A percentile compares a stretch with the other conserved stretches of the same genome.
Evolutionary conservation across 495 filamentous ascomycete genomes (phyloP).

Genomic region (Trichocladium antarcticum): DNA sequence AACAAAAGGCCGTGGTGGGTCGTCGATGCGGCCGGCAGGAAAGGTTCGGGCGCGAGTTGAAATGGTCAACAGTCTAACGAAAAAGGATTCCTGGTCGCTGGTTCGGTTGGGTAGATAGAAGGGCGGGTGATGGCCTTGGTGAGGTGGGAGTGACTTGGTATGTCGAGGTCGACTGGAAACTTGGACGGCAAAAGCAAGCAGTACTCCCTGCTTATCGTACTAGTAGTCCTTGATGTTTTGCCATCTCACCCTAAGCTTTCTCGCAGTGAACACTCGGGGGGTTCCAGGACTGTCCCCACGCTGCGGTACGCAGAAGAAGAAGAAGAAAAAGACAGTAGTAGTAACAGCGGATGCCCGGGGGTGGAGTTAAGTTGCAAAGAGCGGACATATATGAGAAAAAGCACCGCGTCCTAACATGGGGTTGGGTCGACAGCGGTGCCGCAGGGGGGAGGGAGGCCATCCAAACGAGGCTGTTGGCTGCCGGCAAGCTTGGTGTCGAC

Average conservation of each 20-base stretch:
- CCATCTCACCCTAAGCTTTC: not conserved
- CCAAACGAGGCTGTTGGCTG: not conserved
- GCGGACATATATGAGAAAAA: too few relatives aligned
- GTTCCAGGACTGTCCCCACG: not conserved
- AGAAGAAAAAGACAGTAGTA: too few relatives aligned
- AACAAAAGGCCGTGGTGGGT: not conserved
- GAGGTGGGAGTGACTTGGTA: not conserved
- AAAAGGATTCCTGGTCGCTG: not conserved
- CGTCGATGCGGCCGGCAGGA: conserved; percentile 1
- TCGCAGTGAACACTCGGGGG: not conserved
- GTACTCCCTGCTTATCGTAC: conserved; percentile 3
- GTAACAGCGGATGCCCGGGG: too few relatives aligned
- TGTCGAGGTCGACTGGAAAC: too few relatives aligned
- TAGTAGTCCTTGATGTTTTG: not conserved
- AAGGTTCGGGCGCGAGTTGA: not conserved
- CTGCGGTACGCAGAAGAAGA: too few relatives aligned
- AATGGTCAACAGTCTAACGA: not conserved
- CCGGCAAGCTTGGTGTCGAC: not conserved
- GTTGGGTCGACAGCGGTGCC: too few relatives aligned
- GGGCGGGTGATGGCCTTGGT: too few relatives aligned
- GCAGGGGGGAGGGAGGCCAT: too few relatives aligned
- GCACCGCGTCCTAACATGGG: too few relatives aligned
- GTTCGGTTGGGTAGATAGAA: not conserved
- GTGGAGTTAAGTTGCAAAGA: too few relatives aligned
- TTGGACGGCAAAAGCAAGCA: conserved; percentile 3